Evolutionary conservation across 306 rosid genomes (phyloP).

Genomic region (Urtica urens): DNA sequence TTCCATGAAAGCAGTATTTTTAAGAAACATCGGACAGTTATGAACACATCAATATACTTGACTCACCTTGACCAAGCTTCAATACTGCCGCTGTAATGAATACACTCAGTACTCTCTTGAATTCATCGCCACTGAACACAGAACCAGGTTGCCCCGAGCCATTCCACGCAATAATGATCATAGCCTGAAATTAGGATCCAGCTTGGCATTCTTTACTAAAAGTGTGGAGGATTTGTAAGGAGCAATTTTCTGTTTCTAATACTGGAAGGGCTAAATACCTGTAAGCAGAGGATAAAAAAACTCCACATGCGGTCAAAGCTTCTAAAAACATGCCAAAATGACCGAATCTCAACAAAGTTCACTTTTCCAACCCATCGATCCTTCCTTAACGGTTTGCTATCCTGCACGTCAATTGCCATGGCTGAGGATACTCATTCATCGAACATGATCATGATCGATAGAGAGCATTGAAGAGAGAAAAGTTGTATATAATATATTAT

Average conservation of each 20-base stretch:
- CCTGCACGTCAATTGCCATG: constrained; percentile 34
- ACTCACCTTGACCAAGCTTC: constrained; percentile 84
- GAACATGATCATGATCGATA: background rate
- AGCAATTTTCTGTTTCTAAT: too few relatives aligned
- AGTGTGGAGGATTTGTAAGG: too few relatives aligned
- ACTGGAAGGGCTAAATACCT: too few relatives aligned
- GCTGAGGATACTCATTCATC: background rate
- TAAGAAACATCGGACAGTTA: too few relatives aligned
- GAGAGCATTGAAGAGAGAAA: background rate
- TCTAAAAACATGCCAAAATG: constrained; percentile 93
- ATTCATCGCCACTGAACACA: constrained; percentile 48
- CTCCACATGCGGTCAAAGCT: constrained; percentile 99
- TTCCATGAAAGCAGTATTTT: too few relatives aligned
- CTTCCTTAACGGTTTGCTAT: constrained; percentile 34
- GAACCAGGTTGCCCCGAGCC: constrained; percentile 70
- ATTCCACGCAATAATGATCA: constrained; percentile 95
- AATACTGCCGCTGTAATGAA: constrained; percentile 89
- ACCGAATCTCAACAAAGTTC: constrained; percentile 88
- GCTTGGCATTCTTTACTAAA: too few relatives aligned
- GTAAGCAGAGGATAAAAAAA: constrained; percentile 79
- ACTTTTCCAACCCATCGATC: constrained; percentile 95
- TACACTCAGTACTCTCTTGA: constrained; percentile 81
- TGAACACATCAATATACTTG: background rate
- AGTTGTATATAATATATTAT: too few relatives aligned
- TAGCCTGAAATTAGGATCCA: constrained; percentile 53